These are phyloP conservation scores for Eudorina sp. DNA, from an alignment of 139 green algal genomes.

Conservation along the genomic window DNA sequence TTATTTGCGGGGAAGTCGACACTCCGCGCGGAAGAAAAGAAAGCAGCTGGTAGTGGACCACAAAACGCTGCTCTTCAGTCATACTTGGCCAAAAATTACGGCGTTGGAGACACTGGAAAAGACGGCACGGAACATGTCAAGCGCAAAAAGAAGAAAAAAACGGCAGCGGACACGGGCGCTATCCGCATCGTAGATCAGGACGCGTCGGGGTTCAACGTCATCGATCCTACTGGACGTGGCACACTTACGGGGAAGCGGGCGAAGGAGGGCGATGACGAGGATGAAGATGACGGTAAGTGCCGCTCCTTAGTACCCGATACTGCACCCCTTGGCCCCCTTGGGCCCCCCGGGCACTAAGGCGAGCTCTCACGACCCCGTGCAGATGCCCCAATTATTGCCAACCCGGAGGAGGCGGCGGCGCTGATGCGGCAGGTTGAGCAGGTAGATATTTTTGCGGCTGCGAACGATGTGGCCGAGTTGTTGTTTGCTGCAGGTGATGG, in stretches of 20 bases:
- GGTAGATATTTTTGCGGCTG: constrained; percentile 40
- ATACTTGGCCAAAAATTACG: constrained; percentile 67
- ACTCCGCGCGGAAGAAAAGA: constrained; percentile 60
- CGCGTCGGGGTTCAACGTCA: neutral
- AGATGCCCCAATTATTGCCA: constrained; percentile 79
- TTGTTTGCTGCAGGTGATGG: no score
- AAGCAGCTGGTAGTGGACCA: constrained; percentile 27
- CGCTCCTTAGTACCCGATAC: no score
- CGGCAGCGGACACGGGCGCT: constrained; percentile 50
- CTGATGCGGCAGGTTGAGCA: constrained; percentile 62
- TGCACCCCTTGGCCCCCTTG: no score
- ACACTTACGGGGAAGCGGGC: neutral
- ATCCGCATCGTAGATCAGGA: constrained; percentile 81
- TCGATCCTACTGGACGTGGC: neutral
- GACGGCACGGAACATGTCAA: constrained; percentile 13
- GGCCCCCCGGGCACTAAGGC: neutral
- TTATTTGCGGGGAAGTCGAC: constrained; percentile 64
- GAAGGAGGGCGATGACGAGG: constrained; percentile 44
- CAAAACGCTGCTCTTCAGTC: constrained; percentile 54
- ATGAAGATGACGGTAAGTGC: constrained; percentile 58
- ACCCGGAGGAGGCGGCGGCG: constrained; percentile 74
- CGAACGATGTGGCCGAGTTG: neutral
- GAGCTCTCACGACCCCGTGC: neutral
- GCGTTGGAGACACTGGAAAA: neutral
- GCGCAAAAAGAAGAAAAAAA: constrained; percentile 72